Conservation (phyloP, 2,329 filamentous ascomycete genomes). For the Pseudogymnoascus sp. region DNA sequence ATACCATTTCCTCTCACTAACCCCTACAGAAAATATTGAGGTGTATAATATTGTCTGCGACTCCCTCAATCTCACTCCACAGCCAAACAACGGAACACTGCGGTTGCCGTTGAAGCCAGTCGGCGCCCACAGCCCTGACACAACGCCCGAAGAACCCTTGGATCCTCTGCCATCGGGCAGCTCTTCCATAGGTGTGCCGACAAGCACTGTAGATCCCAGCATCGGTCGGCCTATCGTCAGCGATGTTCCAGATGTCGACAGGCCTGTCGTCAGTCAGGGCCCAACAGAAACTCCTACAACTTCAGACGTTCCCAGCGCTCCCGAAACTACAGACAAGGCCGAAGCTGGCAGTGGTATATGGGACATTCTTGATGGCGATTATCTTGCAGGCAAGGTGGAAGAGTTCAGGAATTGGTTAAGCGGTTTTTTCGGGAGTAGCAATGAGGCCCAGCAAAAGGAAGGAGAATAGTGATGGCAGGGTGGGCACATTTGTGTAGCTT, state of each 20-base stretch:
- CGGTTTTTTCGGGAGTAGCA: neutral
- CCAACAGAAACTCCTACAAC: neutral
- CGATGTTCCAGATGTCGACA: conserved; percentile 6
- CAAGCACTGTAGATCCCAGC: neutral
- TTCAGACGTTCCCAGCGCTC: neutral
- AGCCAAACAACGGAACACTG: conserved; percentile 81
- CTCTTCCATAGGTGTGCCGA: neutral
- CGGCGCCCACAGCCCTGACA: conserved; percentile 43
- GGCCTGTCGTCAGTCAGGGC: neutral
- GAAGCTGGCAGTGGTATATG: conserved; percentile 13
- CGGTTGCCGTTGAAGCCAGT: conserved; percentile 51
- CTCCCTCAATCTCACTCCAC: conserved; percentile 64
- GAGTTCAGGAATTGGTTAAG: conserved; percentile 28
- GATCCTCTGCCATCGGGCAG: conserved; percentile 40
- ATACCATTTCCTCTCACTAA: neutral
- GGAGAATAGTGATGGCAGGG: neutral
- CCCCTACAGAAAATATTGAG: conserved; percentile 70
- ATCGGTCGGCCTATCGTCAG: conserved; percentile 14
- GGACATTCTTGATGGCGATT: conserved; percentile 32
- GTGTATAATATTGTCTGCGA: conserved; percentile 95
- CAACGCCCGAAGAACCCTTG: conserved; percentile 40
- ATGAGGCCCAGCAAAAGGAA: neutral
- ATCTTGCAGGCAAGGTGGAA: conserved; percentile 41
- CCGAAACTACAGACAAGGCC: conserved; percentile 14
- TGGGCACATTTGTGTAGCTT: neutral